Evolutionary conservation across 495 filamentous ascomycete species (phyloP), one percentile per base, ranked within the genome.

Genomic region (Penicillium parvum): DNA sequence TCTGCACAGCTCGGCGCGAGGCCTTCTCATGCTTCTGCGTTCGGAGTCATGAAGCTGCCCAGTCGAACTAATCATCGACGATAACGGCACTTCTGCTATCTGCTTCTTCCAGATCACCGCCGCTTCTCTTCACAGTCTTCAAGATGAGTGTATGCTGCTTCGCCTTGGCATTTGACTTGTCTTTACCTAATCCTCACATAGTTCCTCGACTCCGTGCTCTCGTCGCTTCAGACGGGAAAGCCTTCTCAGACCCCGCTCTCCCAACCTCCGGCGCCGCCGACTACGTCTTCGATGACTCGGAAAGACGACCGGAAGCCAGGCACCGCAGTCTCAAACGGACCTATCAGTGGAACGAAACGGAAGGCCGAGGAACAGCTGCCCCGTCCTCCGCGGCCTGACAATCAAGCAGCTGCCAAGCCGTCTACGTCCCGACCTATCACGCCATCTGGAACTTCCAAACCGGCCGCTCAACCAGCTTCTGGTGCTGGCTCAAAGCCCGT

Each of bases 171-270:
- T 27, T 20, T 6, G 16, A 21, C 40, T 9, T 28, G 22, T 11
- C 40, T 7, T 32, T 45, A 32, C 42, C 58, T 70, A 25, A 72
- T 43, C 27, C 15, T 40, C 25, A 7, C 16, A 8, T 29, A 81
- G 77, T 78, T 78, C 44, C 71, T 81, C 53, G 77, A 76, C 53
- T 80, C 77, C 16, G 67, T 79, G 19, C 68, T 79, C 40, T 71
- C 76, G 45, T 77, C 74, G 23, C 68, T 81, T 27, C 65, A 71
- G 56, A 69, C 69, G 57, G 73, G 67, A 30, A 65, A 65, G 33
- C 62, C 63, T 29, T 40, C 65, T 25, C 60, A 56, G 22, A 38
- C 56, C 12, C 58, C 62, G 11, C 47, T 64, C 14, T 50, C 63
- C 22, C 51, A 54, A 14, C 55, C 58, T 32, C 54, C 71, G 37